Conservation (phyloP, 208 protist genomes). For the Wallacemonas sp. region DNA sequence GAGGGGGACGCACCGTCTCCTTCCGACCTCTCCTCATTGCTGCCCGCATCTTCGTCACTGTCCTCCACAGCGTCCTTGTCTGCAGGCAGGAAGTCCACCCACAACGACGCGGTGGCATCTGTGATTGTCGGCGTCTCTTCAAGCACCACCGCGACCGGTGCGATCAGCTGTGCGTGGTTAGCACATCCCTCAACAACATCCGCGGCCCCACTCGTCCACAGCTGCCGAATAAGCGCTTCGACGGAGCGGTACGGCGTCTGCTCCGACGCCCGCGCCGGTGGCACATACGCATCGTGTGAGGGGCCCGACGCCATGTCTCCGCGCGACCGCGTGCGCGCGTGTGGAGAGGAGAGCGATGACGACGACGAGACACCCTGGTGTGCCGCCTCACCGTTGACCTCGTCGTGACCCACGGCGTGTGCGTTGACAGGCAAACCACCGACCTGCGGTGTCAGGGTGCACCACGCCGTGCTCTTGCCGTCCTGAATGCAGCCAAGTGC, state of each 20-base stretch:
- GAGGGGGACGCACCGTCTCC: too few relatives aligned
- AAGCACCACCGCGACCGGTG: neutral
- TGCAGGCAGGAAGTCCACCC: too few relatives aligned
- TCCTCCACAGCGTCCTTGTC: too few relatives aligned
- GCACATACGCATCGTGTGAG: too few relatives aligned
- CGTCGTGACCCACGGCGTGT: neutral
- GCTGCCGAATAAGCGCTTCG: neutral
- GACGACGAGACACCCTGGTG: neutral
- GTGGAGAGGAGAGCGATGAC: neutral
- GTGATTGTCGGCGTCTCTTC: neutral
- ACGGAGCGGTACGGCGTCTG: neutral
- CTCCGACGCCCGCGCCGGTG: neutral
- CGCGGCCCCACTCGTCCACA: neutral
- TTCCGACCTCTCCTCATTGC: too few relatives aligned
- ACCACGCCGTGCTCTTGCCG: slow-evolving; percentile 6
- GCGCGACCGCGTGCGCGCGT: neutral
- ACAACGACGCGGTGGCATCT: too few relatives aligned
- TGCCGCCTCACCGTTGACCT: neutral
- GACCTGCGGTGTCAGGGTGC: slow-evolving; percentile 4
- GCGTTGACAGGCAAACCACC: neutral
- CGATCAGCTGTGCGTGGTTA: neutral
- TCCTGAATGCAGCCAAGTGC: slow-evolving; percentile 25
- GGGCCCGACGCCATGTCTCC: neutral
- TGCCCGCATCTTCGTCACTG: too few relatives aligned
- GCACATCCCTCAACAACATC: too few relatives aligned